A percentile compares a stretch with the other conserved stretches of the same genome.
Conservation (phyloP, 495 filamentous ascomycete genomes). For the Hypoxylon fuscum region DNA sequence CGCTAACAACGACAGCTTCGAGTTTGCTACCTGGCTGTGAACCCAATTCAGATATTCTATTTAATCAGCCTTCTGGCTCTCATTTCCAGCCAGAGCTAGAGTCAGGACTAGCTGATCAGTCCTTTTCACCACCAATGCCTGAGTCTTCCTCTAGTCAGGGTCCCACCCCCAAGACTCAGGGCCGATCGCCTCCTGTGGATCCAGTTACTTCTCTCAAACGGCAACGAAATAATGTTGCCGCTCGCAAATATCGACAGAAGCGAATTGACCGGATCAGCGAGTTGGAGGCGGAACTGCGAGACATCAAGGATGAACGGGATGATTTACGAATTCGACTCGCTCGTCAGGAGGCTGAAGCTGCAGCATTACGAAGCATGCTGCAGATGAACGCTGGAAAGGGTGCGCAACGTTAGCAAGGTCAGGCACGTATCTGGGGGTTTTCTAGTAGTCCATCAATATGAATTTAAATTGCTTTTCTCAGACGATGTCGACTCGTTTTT, state of each 20-base stretch:
- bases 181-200: constrained; percentile 39
- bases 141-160: constrained; percentile 28
- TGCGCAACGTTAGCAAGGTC: constrained; percentile 31
- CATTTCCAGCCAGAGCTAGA: constrained; percentile 17
- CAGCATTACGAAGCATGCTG: constrained; percentile 55
- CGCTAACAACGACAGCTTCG: constrained; percentile 16
- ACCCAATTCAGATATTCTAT: constrained; percentile 25
- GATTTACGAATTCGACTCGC: constrained; percentile 70
- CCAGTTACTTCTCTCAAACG: constrained; percentile 58
- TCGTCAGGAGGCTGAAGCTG: constrained; percentile 69
- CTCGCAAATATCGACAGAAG: constrained; percentile 75
- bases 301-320: constrained; percentile 68
- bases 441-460: constrained; percentile 30
- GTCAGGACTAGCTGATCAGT: constrained; percentile 22
- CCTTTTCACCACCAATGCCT: constrained; percentile 28
- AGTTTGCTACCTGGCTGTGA: constrained; percentile 32
- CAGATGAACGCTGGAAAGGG: constrained; percentile 45
- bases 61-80: constrained; percentile 26
- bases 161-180: constrained; percentile 14
- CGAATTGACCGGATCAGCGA: constrained; percentile 71
- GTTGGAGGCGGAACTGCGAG: constrained; percentile 68
- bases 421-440: constrained; percentile 18
- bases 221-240: constrained; percentile 72
- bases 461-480: constrained; percentile 44
- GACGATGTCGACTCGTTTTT: constrained; percentile 58